Percentiles rank a stretch among this genome's conserved stretches.
phyloP scores from a whole-genome alignment of 2,329 filamentous ascomycete genomes.

The Elsinoe arachidis region DNA sequence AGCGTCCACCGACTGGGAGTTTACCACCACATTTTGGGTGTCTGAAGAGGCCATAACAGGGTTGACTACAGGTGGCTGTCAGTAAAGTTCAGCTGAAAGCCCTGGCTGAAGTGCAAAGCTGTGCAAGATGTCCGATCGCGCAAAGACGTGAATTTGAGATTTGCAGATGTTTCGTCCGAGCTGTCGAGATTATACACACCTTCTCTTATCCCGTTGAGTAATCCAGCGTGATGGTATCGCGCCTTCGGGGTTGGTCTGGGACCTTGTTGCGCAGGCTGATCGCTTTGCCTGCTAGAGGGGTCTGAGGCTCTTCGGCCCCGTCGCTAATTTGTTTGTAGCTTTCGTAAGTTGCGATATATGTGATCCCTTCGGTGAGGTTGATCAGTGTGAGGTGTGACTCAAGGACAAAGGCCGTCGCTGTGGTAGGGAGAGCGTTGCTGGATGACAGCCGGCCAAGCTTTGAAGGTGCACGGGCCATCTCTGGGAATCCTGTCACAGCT shows the following conservation, averaged over 20 bases:
- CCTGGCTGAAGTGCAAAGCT: neutral
- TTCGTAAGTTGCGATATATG: neutral
- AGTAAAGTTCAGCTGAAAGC: neutral
- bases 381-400: conserved; percentile 10
- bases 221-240: conserved; percentile 10
- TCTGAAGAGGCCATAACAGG: conserved; percentile 67
- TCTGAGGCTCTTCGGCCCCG: neutral
- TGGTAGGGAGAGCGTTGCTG: neutral
- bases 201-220: conserved; percentile 4
- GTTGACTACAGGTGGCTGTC: conserved; percentile 19
- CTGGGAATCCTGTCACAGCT: neutral
- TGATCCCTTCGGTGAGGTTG: conserved; percentile 6
- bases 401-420: neutral
- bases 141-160: neutral
- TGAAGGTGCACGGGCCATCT: conserved; percentile 3
- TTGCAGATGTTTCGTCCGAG: neutral
- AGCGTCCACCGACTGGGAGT: conserved; percentile 59
- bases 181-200: neutral
- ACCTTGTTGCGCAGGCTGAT: conserved; percentile 13
- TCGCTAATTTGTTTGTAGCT: neutral
- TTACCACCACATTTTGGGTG: conserved; percentile 63
- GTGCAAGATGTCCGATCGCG: conserved; percentile 34
- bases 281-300: conserved; percentile 4
- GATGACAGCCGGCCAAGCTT: conserved; percentile 1
- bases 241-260: conserved; percentile 2